These are phyloP conservation scores for Coemansia sp. DNA, from an alignment of 371 early-diverging fungal genomes.

Conservation along the genomic window DNA sequence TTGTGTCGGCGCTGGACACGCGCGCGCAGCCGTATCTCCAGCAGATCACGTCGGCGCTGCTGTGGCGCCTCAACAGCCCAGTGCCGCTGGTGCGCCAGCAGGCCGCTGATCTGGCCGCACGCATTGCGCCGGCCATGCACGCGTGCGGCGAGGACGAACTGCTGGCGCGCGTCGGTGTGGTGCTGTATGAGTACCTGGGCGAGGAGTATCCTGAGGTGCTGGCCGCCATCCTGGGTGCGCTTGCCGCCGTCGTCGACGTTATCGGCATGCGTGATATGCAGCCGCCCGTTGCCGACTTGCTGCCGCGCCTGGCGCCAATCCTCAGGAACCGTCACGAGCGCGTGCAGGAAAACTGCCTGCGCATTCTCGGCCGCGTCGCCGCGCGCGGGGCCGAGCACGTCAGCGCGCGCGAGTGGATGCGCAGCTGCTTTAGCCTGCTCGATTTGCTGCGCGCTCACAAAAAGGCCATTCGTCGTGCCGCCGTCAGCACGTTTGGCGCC, in stretches of 20 bases:
- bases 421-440: constrained; percentile 95
- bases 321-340: constrained; percentile 97
- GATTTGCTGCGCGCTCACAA: constrained; percentile 96
- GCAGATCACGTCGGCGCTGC: constrained; percentile 89
- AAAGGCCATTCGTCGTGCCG: constrained; percentile 92
- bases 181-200: constrained; percentile 95
- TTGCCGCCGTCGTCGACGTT: constrained; percentile 92
- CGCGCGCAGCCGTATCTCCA: constrained; percentile 90
- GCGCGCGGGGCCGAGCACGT: constrained; percentile 98
- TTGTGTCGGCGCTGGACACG: constrained; percentile 85
- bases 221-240: constrained; percentile 88
- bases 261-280: constrained; percentile 98
- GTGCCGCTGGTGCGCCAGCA: constrained; percentile 95
- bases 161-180: constrained; percentile 87
- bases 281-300: constrained; percentile 95
- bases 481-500: constrained; percentile 97
- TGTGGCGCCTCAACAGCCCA: constrained; percentile 97
- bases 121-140: constrained; percentile 91
- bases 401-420: constrained; percentile 99
- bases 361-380: constrained; percentile 96
- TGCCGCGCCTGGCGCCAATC: constrained; percentile 95
- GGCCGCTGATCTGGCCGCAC: constrained; percentile 93
- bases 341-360: constrained; percentile 93
- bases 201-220: constrained; percentile 98
- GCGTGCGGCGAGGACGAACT: constrained; percentile 93